These are phyloP conservation scores for Geotrichum candidum DNA, from an alignment of 1,139 yeast genomes.

Conservation along the genomic window DNA sequence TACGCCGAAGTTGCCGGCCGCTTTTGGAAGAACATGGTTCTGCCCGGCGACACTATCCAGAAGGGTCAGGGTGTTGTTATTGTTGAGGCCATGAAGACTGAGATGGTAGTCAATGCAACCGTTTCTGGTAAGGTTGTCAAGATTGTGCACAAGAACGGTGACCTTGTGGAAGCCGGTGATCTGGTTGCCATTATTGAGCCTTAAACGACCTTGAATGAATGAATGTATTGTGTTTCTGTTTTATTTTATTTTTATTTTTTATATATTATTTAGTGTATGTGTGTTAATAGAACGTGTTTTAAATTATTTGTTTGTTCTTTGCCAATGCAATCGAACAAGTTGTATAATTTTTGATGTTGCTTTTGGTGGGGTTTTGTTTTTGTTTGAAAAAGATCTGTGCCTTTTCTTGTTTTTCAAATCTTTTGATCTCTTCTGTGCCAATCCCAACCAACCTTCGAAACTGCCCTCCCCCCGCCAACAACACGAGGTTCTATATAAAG, in stretches of 20 bases:
- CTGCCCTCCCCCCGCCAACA: no score
- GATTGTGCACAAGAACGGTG: constrained; percentile 75
- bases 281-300: background rate
- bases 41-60: constrained; percentile 69
- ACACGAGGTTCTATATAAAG: background rate
- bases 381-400: background rate
- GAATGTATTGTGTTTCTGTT: background rate
- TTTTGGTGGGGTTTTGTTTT: no score
- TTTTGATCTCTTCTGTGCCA: no score
- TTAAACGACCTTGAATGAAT: constrained; percentile 5
- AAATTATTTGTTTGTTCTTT: background rate
- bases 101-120: constrained; percentile 79
- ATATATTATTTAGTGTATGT: background rate
- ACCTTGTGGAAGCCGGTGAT: constrained; percentile 92
- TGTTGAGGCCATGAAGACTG: constrained; percentile 98
- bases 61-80: constrained; percentile 78
- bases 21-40: constrained; percentile 88
- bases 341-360: background rate
- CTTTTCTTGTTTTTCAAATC: background rate
- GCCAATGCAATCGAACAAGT: background rate
- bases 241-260: background rate
- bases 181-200: constrained; percentile 68
- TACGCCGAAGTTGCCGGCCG: constrained; percentile 94
- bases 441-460: no score
- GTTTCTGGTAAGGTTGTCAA: constrained; percentile 70